Percentiles rank a stretch among this genome's conserved stretches.
phyloP scores from a whole-genome alignment of 2,329 filamentous ascomycete genomes.

The Blumeria graminis region DNA sequence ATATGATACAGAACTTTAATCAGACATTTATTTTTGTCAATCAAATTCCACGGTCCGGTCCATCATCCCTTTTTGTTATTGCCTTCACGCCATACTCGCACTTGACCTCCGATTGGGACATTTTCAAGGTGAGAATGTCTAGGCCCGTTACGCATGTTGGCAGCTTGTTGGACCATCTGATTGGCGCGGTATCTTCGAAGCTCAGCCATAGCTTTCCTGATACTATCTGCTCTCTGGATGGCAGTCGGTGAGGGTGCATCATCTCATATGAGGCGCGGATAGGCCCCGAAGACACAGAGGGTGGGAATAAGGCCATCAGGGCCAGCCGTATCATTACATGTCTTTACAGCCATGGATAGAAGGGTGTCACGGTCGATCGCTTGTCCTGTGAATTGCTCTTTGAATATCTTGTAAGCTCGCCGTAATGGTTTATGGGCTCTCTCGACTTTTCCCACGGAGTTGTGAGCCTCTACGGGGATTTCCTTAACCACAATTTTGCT shows the following conservation, averaged over 20 bases:
- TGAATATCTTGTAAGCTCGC: not conserved
- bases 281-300: not conserved
- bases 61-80: not conserved
- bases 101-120: not conserved
- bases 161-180: not conserved
- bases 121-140: not conserved
- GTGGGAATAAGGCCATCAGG: not conserved
- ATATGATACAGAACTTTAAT: no score
- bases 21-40: not conserved
- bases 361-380: not conserved
- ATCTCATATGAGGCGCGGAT: not conserved
- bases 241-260: not conserved
- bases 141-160: not conserved
- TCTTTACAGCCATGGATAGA: slow-evolving; percentile 1
- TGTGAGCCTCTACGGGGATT: slow-evolving; percentile 1
- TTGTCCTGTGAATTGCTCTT: not conserved
- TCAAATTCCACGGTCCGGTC: not conserved
- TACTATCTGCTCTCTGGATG: not conserved
- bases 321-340: not conserved
- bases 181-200: slow-evolving; percentile 1
- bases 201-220: slow-evolving; percentile 3
- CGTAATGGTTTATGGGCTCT: not conserved
- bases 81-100: slow-evolving; percentile 3
- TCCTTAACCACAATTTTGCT: not conserved
- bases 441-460: slow-evolving; percentile 3